phyloP scores from a whole-genome alignment of 805 yeast species.

The Schizosaccharomyces octosporus region DNA sequence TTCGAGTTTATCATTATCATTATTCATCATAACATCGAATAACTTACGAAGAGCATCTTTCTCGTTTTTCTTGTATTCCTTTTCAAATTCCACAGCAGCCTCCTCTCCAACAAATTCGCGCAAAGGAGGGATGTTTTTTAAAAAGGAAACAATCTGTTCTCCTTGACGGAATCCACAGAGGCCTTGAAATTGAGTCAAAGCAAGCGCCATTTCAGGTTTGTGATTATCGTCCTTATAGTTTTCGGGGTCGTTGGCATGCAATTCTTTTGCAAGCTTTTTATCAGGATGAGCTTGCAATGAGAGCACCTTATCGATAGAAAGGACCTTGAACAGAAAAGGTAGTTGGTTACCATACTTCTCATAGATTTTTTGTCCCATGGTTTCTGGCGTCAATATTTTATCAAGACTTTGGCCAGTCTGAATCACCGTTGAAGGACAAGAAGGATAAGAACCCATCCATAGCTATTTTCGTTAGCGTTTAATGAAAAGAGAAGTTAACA shows the following conservation, averaged over 20 bases:
- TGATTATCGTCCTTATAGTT: slow-evolving; percentile 91
- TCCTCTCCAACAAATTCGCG: slow-evolving; percentile 41
- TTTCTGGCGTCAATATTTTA: slow-evolving; percentile 30
- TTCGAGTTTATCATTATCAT: slow-evolving; percentile 34
- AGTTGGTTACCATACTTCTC: slow-evolving; percentile 41
- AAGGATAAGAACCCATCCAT: slow-evolving; percentile 98
- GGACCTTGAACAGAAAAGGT: slow-evolving; percentile 83
- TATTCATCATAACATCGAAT: slow-evolving; percentile 65
- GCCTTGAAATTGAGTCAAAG: slow-evolving; percentile 86
- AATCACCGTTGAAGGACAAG: slow-evolving; percentile 49
- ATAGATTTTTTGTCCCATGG: slow-evolving; percentile 34
- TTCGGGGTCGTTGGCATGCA: slow-evolving; percentile 64
- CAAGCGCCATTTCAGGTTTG: slow-evolving; percentile 99
- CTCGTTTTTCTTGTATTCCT: slow-evolving; percentile 17
- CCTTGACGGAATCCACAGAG: slow-evolving; percentile 95
- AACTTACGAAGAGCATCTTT: slow-evolving; percentile 42
- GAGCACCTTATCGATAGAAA: slow-evolving; percentile 76
- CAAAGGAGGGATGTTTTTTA: slow-evolving; percentile 57
- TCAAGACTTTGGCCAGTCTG: slow-evolving; percentile 35
- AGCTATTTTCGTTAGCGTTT: slow-evolving; percentile 15
- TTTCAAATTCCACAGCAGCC: slow-evolving; percentile 27
- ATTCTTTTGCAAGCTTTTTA: slow-evolving; percentile 49
- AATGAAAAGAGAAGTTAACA: background rate
- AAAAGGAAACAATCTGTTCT: slow-evolving; percentile 41
- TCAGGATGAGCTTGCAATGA: slow-evolving; percentile 97